Evolutionary conservation across 768 basidiomycete genomes (phyloP), one percentile per base, ranked within the genome.

Genomic region (Boletus speciosus): DNA sequence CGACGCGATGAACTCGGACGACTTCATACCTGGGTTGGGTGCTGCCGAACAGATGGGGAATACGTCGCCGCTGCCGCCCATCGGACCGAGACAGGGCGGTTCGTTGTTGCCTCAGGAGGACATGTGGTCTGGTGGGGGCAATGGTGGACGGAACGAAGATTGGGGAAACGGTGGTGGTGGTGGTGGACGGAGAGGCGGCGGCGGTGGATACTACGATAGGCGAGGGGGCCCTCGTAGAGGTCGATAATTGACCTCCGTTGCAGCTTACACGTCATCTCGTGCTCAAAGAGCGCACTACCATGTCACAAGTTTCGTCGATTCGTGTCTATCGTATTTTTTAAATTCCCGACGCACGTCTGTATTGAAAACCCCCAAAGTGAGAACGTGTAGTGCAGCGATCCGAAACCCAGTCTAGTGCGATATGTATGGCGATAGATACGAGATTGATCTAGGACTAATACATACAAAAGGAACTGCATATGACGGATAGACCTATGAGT

Each of bases 21-120:
- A 83, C 56, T 76, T 78, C 56, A 83, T 88, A 19, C 88, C 88
- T 29, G 88, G 87, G 1, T 74, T 88, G 55, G 80, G 83, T 11
- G 72, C 72, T 7, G 63, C 67, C 3, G 71, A 70, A 0, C 66
- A 65, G 27, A 54, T 71, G 15, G 63, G 60, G 42, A 57, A 15
- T 10, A 0, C 41, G n/a, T 4, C 47, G 31, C 0, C 42, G 5
- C 47, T 45, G 9, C 63, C 57, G 59, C 62, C 62, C 63, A 63
- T 61, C 62, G 70, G 61, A 63, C 71, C 70, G 67, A 67, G 59
- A 64, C 71, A 64, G 44, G 50, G 59, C 60, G 53, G 74, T 11
- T 70, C 77, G 51, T 61, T 78, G 48, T 78, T 77, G 6, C 71
- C 73, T 40, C 84, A 83, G 59, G 79, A 81, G 37, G 82, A 85